Evolutionary conservation across 805 yeast genomes (phyloP).

Genomic region (Saturnispora silvae): DNA sequence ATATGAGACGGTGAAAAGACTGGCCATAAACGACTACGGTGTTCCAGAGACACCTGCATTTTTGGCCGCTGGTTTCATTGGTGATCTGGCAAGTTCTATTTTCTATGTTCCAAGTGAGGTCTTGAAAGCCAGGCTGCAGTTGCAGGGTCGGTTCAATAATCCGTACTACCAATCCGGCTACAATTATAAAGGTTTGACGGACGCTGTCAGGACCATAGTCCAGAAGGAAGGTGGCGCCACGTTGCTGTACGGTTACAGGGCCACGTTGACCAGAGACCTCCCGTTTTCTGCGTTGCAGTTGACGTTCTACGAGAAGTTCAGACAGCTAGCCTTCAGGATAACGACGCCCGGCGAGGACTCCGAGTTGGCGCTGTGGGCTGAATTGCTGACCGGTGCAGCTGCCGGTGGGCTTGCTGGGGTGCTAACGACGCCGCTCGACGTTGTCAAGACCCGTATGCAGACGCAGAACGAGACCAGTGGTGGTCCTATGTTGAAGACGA

Average conservation of each 20-base stretch:
- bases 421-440: constrained; percentile 85
- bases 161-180: constrained; percentile 73
- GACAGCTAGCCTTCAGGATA: constrained; percentile 44
- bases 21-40: constrained; percentile 49
- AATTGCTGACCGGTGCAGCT: constrained; percentile 81
- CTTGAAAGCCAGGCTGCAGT: constrained; percentile 80
- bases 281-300: constrained; percentile 95
- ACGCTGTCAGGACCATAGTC: constrained; percentile 60
- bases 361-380: constrained; percentile 43
- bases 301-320: constrained; percentile 84
- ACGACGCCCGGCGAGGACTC: constrained; percentile 16
- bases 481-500: constrained; percentile 22
- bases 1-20: constrained; percentile 72
- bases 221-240: constrained; percentile 65
- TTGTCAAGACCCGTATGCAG: constrained; percentile 85
- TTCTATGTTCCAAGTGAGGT: constrained; percentile 95
- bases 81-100: constrained; percentile 81
- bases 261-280: constrained; percentile 82
- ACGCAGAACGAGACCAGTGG: constrained; percentile 45
- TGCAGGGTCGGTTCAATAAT: constrained; percentile 83
- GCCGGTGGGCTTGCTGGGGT: constrained; percentile 93
- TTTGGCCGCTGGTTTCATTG: constrained; percentile 80
- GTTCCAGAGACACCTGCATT: constrained; percentile 74
- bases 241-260: constrained; percentile 84
- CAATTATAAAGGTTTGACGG: constrained; percentile 63